Percentiles rank a stretch among this genome's conserved stretches.
Evolutionary conservation across 768 basidiomycete genomes (phyloP).

Genomic region (Coprinopsis marcescibilis): DNA sequence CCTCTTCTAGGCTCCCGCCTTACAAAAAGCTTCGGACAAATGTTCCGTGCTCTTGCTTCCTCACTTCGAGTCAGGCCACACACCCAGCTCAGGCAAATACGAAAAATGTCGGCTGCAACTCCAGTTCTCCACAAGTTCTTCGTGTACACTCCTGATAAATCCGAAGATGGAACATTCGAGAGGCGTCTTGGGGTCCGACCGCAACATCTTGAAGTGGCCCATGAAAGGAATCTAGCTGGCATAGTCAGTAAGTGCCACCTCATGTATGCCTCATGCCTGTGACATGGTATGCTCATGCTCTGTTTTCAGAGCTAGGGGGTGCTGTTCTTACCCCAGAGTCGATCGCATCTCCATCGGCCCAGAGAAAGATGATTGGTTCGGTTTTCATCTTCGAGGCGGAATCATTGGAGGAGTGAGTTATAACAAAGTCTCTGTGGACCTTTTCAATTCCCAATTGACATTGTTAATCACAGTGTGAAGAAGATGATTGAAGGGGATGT

Average conservation of each 20-base stretch:
- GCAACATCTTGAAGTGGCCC: slow-evolving; percentile 44
- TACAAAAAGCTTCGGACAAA: neutral
- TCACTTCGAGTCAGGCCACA: neutral
- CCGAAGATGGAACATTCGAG: slow-evolving; percentile 49
- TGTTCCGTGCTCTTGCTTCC: slow-evolving; percentile 4
- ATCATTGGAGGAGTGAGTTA: slow-evolving; percentile 43
- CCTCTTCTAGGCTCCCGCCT: neutral
- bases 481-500: slow-evolving; percentile 34
- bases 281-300: neutral
- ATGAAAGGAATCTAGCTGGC: slow-evolving; percentile 34
- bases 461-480: slow-evolving; percentile 27
- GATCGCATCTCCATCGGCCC: slow-evolving; percentile 33
- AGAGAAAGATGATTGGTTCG: slow-evolving; percentile 60
- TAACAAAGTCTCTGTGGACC: slow-evolving; percentile 1
- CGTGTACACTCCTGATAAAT: slow-evolving; percentile 64
- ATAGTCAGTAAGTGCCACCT: slow-evolving; percentile 40
- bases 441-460: slow-evolving; percentile 14
- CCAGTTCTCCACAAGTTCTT: slow-evolving; percentile 26
- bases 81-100: neutral
- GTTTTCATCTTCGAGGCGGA: slow-evolving; percentile 50
- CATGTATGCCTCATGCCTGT: neutral
- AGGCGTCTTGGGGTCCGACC: slow-evolving; percentile 53
- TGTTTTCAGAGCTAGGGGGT: slow-evolving; percentile 47
- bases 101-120: slow-evolving; percentile 12
- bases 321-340: slow-evolving; percentile 57